Conservation (phyloP, 2,329 filamentous ascomycete species). For the Gnomoniopsis smithogilvyi region DNA sequence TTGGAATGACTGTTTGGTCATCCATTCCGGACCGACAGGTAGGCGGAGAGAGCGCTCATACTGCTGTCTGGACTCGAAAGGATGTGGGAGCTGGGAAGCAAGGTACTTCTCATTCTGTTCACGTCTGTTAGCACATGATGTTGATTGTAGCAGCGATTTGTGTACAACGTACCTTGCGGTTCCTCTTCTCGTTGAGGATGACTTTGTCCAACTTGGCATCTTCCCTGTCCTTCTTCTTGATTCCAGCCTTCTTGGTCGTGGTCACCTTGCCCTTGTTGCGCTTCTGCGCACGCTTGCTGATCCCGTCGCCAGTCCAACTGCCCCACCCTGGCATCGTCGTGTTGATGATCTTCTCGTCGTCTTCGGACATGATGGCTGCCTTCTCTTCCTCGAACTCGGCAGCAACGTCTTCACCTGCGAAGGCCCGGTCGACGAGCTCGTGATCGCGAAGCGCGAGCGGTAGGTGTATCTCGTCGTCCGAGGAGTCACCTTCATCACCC, state of each 20-base stretch:
- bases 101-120: constrained; percentile 78
- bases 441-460: constrained; percentile 58
- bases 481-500: constrained; percentile 29
- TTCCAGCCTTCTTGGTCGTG: constrained; percentile 61
- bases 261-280: constrained; percentile 61
- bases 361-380: constrained; percentile 63
- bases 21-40: constrained; percentile 91
- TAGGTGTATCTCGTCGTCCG: constrained; percentile 48
- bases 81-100: constrained; percentile 78
- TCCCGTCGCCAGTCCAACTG: constrained; percentile 80
- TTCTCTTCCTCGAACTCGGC: constrained; percentile 82
- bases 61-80: constrained; percentile 83
- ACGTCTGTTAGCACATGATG: constrained; percentile 10
- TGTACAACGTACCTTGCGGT: constrained; percentile 68
- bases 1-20: constrained; percentile 94
- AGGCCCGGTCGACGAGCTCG: constrained; percentile 75
- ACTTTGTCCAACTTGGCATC: constrained; percentile 80
- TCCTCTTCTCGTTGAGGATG: constrained; percentile 86
- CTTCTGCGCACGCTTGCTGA: constrained; percentile 67
- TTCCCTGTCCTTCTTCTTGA: constrained; percentile 73
- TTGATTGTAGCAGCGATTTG: constrained; percentile 4
- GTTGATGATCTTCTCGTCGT: constrained; percentile 79
- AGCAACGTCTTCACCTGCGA: constrained; percentile 83
- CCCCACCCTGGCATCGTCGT: constrained; percentile 94
- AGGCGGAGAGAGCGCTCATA: constrained; percentile 86